Evolutionary conservation across 1,139 yeast genomes (phyloP).

Genomic region (Meyerozyma carpophila): DNA sequence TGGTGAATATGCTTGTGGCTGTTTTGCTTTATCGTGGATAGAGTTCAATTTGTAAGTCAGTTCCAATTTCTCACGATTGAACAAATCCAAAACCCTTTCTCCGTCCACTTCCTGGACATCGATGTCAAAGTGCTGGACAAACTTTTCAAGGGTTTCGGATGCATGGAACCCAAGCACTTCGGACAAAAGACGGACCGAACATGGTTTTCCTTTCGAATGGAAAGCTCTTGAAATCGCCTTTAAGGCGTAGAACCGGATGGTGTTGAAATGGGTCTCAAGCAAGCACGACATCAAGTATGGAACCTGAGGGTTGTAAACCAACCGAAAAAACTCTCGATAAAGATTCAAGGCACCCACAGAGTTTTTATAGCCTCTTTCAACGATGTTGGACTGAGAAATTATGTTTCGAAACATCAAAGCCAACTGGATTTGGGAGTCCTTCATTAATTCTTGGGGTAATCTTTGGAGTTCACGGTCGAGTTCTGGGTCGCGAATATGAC

Average conservation of each 20-base stretch:
- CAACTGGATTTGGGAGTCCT: slow-evolving; percentile 56
- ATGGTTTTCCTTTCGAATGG: slow-evolving; percentile 69
- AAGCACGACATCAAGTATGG: slow-evolving; percentile 74
- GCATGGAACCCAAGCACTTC: slow-evolving; percentile 64
- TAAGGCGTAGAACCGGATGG: slow-evolving; percentile 70
- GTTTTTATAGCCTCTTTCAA: slow-evolving; percentile 51
- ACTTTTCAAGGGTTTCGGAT: slow-evolving; percentile 44
- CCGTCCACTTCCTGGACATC: slow-evolving; percentile 39
- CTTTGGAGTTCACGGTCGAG: slow-evolving; percentile 70
- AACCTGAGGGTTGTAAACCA: slow-evolving; percentile 42
- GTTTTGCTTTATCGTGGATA: slow-evolving; percentile 42
- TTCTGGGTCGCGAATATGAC: slow-evolving; percentile 82
- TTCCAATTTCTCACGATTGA: slow-evolving; percentile 43
- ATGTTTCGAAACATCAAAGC: slow-evolving; percentile 68
- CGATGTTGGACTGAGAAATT: slow-evolving; percentile 57
- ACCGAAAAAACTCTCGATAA: slow-evolving; percentile 60
- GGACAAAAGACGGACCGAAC: slow-evolving; percentile 43
- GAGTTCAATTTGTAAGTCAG: slow-evolving; percentile 39
- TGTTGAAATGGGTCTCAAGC: slow-evolving; percentile 76
- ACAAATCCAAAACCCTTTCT: slow-evolving; percentile 47
- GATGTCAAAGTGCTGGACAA: slow-evolving; percentile 63
- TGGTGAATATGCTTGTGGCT: slow-evolving; percentile 51
- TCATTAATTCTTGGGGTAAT: slow-evolving; percentile 54
- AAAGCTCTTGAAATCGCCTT: slow-evolving; percentile 62
- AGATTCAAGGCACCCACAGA: slow-evolving; percentile 60